Evolutionary conservation across 106 monocot genomes (phyloP), one percentile per base, ranked within the genome.

Genomic region (Hemerocallis citrina): DNA sequence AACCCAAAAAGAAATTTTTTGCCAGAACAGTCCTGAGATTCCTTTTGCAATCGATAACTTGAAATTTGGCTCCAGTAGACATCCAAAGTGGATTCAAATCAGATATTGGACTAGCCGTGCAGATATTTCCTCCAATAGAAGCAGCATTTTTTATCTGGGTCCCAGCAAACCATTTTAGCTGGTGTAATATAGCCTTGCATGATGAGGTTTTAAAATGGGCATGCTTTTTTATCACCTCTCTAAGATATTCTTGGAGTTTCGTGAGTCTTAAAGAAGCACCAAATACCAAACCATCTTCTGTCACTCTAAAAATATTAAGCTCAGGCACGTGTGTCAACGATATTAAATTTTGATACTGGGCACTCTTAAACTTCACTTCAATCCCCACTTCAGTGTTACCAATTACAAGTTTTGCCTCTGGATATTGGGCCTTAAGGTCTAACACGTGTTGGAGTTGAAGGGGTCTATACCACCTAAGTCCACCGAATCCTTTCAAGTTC

Each of bases 1-100:
- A 98, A 73, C 88, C 88, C 70, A 98, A 75, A 52, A 98, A 98
- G 62, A 92, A 92, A 47, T 82, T 55, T 52, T 77, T 85, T 9
- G 92, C 88, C 57, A 27, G 61, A 23, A 45, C 66, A 15, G 66
- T 85, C 66, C 85, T 84, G 27, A 80, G 58, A 64, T 64, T 80
- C 57, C 88, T 85, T 57, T 77, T 73, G 32, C 62, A 65, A 69
- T 88, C 68, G 29, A 98, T 69, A 61, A 98, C 65, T 55, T 63
- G 47, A 36, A 98, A 88, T 6, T 38, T 82, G 57, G 98, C 88
- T 62, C 79, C 65, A 29, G 88, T 37, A 74, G 85, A 77, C 70
- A 98, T 98, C 98, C 98, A 98, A 40, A 98, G 81, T 27, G 92
- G 98, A 77, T 98, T 98, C 52, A 98, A 79, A 61, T 98, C 98